Evolutionary conservation across 352 stramenopile species (phyloP).

Genomic region (Pythium pyrilobum): DNA sequence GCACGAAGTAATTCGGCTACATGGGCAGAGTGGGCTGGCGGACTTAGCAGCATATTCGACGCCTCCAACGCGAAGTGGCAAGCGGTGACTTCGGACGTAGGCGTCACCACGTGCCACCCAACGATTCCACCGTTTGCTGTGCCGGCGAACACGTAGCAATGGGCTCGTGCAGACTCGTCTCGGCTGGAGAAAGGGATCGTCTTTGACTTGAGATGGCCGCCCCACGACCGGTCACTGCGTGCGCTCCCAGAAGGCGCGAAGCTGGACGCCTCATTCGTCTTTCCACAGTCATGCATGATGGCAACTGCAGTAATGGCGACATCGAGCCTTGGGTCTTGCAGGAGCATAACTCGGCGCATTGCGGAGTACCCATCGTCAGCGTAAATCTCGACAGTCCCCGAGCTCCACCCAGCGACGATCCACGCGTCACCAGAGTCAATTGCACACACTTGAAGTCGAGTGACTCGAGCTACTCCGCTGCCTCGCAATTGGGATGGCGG

Average conservation of each 20-base stretch:
- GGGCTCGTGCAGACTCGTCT: no score
- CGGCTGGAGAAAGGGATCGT: background rate
- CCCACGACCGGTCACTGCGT: background rate
- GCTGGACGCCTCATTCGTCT: background rate
- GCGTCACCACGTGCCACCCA: slow-evolving; percentile 5
- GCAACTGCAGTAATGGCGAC: slow-evolving; percentile 30
- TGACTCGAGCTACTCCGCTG: background rate
- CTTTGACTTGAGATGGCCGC: slow-evolving; percentile 6
- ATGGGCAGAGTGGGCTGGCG: slow-evolving; percentile 40
- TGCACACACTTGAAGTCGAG: background rate
- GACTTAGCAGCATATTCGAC: background rate
- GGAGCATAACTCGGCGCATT: slow-evolving; percentile 20
- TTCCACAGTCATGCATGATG: slow-evolving; percentile 6
- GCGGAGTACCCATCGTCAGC: slow-evolving; percentile 2
- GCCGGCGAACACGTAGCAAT: slow-evolving; percentile 9
- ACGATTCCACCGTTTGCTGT: slow-evolving; percentile 11
- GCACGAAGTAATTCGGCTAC: slow-evolving; percentile 24
- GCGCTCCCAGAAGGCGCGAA: no score
- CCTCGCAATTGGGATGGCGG: background rate
- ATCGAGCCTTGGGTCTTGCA: slow-evolving; percentile 42
- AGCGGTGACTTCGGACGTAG: no score
- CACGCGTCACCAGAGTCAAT: slow-evolving; percentile 10
- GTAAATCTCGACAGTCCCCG: slow-evolving; percentile 42
- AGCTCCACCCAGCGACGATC: slow-evolving; percentile 47
- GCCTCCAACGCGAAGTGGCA: slow-evolving; percentile 13